Evolutionary conservation across 129 eudicot species (phyloP), one percentile per base, ranked within the genome.

Genomic region (Flaveria bidentis): DNA sequence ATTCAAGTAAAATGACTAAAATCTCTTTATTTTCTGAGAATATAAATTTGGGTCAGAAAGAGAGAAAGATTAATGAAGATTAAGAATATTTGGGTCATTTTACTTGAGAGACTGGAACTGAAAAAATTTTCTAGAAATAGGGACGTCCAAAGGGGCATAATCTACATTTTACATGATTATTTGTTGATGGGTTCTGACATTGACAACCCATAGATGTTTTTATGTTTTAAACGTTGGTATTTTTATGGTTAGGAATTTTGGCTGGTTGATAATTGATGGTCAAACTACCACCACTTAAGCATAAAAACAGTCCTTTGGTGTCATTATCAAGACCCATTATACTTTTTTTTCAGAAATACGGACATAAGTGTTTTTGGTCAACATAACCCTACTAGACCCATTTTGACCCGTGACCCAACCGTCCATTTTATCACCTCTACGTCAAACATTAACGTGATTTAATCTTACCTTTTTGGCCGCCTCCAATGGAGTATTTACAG

Each of bases 401-500:
- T 36, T 63, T 39, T 36, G 71, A 65, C 50, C 49, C 22, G 6
- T 1, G 17, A 39, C 75, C 28, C 46, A 30, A 50, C 64, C 49
- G 10, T 9, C 47, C 47, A 47, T 51, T 50, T 71, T 39, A 12
- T 57, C 9, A 51, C 75, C 64, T 50, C n/a, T 51, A 17, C 39
- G 16, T 65, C 50, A 33, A 36, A 36, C 41, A 71, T 26, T 28
- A 47, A 49, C 4, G 8, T 26, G 15, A 70, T 8, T 14, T 56
- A 25, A 14, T 61, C 80, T 82, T 85, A 90, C 96, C 73, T 33
- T 75, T 74, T 83, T 84, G 73, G 98, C 96, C 5, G 87, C 86
- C 82, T 91, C 80, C 39, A 67, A 75, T 41, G 98, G 93, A 73
- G 86, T 78, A 78, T 87, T 71, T 66, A 56, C 82, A 46, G 85